A percentile compares a stretch with the other conserved stretches of the same genome.
Evolutionary conservation across 2,329 filamentous ascomycete genomes (phyloP).

Genomic region (Fusarium sp.): DNA sequence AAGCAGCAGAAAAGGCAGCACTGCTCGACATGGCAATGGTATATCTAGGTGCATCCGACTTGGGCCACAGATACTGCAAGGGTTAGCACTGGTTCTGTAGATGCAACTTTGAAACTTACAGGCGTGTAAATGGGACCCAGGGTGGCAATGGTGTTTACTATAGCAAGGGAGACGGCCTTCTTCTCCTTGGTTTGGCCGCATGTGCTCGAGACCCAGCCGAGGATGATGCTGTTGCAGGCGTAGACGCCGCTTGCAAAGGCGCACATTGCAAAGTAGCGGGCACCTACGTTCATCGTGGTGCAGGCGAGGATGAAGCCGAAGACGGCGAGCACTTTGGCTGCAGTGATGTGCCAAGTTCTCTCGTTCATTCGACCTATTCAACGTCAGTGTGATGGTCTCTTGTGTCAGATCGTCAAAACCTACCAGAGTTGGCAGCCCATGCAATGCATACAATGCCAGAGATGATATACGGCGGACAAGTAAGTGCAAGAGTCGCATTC

Average conservation of each 20-base stretch:
- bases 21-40: constrained; percentile 38
- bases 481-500: background rate
- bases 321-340: constrained; percentile 47
- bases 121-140: background rate
- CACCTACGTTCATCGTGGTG: constrained; percentile 48
- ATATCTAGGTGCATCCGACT: constrained; percentile 42
- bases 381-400: background rate
- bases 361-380: constrained; percentile 52
- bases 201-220: constrained; percentile 52
- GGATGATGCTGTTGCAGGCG: constrained; percentile 51
- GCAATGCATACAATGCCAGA: background rate
- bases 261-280: constrained; percentile 46
- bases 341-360: constrained; percentile 59
- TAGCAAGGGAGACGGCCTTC: constrained; percentile 52
- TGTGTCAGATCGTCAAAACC: rapidly evolving
- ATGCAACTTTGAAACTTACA: constrained; percentile 25
- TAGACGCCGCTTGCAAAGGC: constrained; percentile 47
- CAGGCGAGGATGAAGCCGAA: constrained; percentile 30
- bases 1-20: constrained; percentile 38
- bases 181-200: constrained; percentile 56
- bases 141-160: constrained; percentile 29
- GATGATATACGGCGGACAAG: background rate
- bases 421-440: constrained; percentile 31
- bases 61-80: constrained; percentile 52
- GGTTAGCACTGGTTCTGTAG: background rate